Evolutionary conservation across 192 early-diverging fungal genomes (phyloP).

Genomic region (Phycomyces blakesleeanus): DNA sequence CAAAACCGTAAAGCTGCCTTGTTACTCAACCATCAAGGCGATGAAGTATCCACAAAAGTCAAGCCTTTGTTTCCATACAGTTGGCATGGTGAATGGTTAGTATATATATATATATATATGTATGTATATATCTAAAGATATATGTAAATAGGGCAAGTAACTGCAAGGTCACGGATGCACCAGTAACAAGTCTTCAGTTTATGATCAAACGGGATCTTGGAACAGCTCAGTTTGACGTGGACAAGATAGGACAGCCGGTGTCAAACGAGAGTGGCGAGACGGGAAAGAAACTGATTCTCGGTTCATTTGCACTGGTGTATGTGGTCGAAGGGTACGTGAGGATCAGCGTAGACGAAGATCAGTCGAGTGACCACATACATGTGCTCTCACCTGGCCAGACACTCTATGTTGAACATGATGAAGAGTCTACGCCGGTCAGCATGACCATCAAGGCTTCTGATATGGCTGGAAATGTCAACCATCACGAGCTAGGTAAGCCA

Average conservation of each 20-base stretch:
- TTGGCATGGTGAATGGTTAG: constrained; percentile 53
- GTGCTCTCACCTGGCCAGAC: constrained; percentile 43
- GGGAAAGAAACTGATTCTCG: constrained; percentile 47
- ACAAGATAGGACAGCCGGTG: constrained; percentile 28
- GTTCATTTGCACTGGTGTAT: constrained; percentile 51
- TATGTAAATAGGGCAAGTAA: constrained; percentile 19
- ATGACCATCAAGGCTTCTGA: constrained; percentile 39
- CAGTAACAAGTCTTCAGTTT: constrained; percentile 29
- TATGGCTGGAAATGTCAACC: constrained; percentile 16
- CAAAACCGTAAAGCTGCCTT: constrained; percentile 33
- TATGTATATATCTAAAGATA: no score
- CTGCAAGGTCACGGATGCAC: constrained; percentile 31
- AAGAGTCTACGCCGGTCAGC: constrained; percentile 51
- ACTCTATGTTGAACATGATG: constrained; percentile 51
- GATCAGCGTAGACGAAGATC: constrained; percentile 28
- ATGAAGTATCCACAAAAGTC: constrained; percentile 42
- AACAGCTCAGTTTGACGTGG: constrained; percentile 28
- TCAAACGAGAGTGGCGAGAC: constrained; percentile 33
- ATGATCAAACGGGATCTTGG: constrained; percentile 32
- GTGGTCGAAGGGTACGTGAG: constrained; percentile 49
- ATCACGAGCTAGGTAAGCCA: constrained; percentile 24
- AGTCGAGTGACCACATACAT: constrained; percentile 8
- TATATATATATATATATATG: background rate
- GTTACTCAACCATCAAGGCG: constrained; percentile 49
- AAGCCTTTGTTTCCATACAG: constrained; percentile 56